Evolutionary conservation across 257 asterid species (phyloP).

Genomic region (Fraxinus americana): DNA sequence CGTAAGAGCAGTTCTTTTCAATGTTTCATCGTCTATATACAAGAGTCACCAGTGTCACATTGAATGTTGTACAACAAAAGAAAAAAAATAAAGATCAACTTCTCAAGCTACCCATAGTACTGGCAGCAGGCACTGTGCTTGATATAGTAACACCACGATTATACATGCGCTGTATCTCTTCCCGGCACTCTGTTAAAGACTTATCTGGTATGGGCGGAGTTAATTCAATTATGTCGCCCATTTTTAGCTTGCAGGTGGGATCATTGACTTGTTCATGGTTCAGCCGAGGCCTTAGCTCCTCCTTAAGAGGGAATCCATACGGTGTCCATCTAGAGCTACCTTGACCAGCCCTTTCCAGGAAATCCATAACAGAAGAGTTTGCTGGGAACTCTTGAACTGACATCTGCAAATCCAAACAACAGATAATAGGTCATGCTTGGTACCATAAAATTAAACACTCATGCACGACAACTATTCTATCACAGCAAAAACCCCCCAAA

Average conservation of each 20-base stretch:
- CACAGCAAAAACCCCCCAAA: not conserved
- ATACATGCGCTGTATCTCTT: conserved; percentile 95
- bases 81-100: conserved; percentile 40
- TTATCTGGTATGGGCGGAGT: conserved; percentile 87
- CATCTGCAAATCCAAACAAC: conserved; percentile 61
- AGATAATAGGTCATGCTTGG: not conserved
- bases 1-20: not conserved
- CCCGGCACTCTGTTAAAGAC: conserved; percentile 73
- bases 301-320: conserved; percentile 68
- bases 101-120: conserved; percentile 50
- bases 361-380: conserved; percentile 73
- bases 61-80: not conserved
- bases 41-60: not conserved
- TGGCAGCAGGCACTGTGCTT: conserved; percentile 33
- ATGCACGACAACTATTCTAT: no score
- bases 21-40: not conserved
- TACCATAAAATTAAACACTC: not conserved
- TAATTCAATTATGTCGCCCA: conserved; percentile 95
- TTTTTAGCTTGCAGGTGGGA: conserved; percentile 70
- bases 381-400: conserved; percentile 88
- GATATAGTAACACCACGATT: conserved; percentile 50
- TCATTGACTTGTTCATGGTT: conserved; percentile 70
- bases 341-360: conserved; percentile 66
- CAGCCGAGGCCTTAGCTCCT: conserved; percentile 82
- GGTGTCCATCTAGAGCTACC: conserved; percentile 66